Evolutionary conservation across 441 rosid species (phyloP).

Genomic region (Pelargonium cotyledonis): DNA sequence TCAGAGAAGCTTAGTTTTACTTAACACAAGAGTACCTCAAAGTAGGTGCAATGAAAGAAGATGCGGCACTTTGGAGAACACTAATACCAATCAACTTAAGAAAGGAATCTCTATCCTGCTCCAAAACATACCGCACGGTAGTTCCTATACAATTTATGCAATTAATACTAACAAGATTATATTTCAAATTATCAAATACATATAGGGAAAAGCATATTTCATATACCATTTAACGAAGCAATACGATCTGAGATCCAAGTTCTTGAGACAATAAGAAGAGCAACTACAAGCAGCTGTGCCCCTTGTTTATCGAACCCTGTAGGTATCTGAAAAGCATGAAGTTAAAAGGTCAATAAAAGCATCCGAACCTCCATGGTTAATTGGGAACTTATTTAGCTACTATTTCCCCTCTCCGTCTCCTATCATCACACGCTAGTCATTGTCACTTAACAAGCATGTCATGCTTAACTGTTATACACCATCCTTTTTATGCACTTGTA

Average conservation of each 20-base stretch:
- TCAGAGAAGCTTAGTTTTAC: not conserved
- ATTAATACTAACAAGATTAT: slow-evolving; percentile 14
- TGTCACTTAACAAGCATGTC: not conserved
- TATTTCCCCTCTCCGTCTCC: not conserved
- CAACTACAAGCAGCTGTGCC: slow-evolving; percentile 74
- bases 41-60: slow-evolving; percentile 91
- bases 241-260: slow-evolving; percentile 95
- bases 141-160: slow-evolving; percentile 52
- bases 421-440: slow-evolving; percentile 1
- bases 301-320: slow-evolving; percentile 91
- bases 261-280: slow-evolving; percentile 85
- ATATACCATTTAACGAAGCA: slow-evolving; percentile 89
- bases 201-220: slow-evolving; percentile 2
- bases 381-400: not conserved
- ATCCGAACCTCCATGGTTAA: not conserved
- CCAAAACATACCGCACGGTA: slow-evolving; percentile 91
- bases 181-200: slow-evolving; percentile 17
- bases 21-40: slow-evolving; percentile 44
- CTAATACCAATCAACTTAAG: slow-evolving; percentile 78
- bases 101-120: slow-evolving; percentile 90
- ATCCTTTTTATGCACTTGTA: not conserved
- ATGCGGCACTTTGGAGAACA: slow-evolving; percentile 91
- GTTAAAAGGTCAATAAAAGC: slow-evolving; percentile 4
- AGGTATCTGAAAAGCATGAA: slow-evolving; percentile 62
- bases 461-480: not conserved